Evolutionary conservation across 2,329 filamentous ascomycete species (phyloP), one percentile per base, ranked within the genome.

Genomic region (Emmonsia crescens): DNA sequence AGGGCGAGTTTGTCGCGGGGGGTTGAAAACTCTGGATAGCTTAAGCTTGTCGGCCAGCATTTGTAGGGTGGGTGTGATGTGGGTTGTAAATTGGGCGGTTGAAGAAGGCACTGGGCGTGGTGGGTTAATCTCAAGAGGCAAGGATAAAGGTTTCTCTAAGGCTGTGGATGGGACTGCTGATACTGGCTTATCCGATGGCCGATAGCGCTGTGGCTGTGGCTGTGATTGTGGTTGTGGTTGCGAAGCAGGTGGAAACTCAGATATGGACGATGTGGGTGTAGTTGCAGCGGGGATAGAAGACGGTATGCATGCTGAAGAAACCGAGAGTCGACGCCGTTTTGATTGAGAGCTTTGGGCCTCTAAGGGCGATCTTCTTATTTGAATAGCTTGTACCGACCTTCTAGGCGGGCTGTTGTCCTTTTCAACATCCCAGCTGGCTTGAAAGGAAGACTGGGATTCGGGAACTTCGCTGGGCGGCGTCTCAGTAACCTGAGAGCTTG

Each of bases 31-130:
- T 2, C 77, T 78, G 0, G 74, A 65, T 3, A 85, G 74, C 19
- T 82, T 77, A 31, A 83, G 75, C n/a, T 81, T 78, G 0, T 74
- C 71, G 2, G 79, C 80, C 1, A 90, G 76, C 65, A 81, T 78
- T 9, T 75, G 68, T 21, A 88, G 77, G 2, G 78, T 76, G 12
- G 75, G 72, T 0, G 88, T 88, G 48, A 89, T 71, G 49, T 89
- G 76, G 40, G 80, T 80, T 63, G 63, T 70, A 57, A 89, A 72
- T 1, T 73, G 67, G 1, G 62, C 65, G 19, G 75, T 72, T 12
- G 57, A 48, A 3, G 80, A 80, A 1, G 80, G 76, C 3, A 78
- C 71, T 0, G 87, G 86, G 0, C 78, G 79, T 0, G 82, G 80
- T 0, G 86, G 75, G 2, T 75, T 73, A 56, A 89, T 83, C 64